Base-by-base conservation (phyloP, 208 protist genomes). In the Angomonas desouzai region DNA sequence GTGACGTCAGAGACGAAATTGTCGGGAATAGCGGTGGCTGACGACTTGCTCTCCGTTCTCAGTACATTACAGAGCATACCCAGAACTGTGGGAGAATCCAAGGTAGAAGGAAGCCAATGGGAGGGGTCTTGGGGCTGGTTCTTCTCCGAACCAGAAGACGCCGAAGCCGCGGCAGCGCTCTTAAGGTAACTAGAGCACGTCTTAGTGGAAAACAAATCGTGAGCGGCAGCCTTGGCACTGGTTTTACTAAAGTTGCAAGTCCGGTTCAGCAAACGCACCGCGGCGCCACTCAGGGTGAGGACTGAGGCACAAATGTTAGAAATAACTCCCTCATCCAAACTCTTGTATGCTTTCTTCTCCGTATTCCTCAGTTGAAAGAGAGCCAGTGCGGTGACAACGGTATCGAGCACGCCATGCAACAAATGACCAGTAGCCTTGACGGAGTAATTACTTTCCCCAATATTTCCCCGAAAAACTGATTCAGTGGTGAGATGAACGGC, bases 111-210 rank as follows among this genome's bases (percentile, higher is more conserved):
- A 40, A 40, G 13, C 36, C 6, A 6, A 13, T 40, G 9, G 36
- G 13, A 18, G 6, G 13, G 9, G 9, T 13, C 13, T 40, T 6
- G 6, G 9, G 9, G 9, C n/a, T 13, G 9, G 18, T 3, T 23
- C 18, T 13, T 16, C 45, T 51, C 18, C 45, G 3, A 6, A 27
- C 6, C 6, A 13, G 45, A 3, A 27, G 10, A 22, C 45, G 45
- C n/a, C 6, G 6, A 27, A 3, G 3, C 20, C 20, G 9, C 18
- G 18, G 10, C 6, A 16, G 45, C n/a, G 3, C 6, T 13, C 45
- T 51, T 51, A 6, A 51, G n/a, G n/a, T 51, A 51, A 16, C 45
- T 51, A 4, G 45, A 51, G 45, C 45, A 51, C 45, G 45, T 27
- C 20, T 51, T 51, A 4, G 45, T 27, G 45, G 45, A 51, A 23